Evolutionary conservation across 1,284 basidiomycete species (phyloP), one percentile per base, ranked within the genome.

Genomic region (Rhodotorula sp.): DNA sequence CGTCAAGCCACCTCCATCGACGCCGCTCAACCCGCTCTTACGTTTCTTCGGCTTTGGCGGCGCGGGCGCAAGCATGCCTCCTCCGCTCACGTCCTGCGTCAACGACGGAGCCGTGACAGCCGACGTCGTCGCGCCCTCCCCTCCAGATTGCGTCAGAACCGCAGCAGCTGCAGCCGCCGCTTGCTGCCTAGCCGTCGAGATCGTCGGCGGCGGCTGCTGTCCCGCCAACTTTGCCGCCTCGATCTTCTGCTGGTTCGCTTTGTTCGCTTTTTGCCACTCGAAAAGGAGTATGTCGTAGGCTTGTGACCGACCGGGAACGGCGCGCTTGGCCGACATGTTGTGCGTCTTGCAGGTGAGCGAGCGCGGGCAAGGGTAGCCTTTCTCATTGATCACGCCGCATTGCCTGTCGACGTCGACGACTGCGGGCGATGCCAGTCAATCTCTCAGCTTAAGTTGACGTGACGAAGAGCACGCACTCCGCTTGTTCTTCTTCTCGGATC

Each of bases 311-410:
- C 93, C 93, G 74, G 87, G 85, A 0, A 99, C 94, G 11, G 91
- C 86, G 29, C 96, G 90, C 80, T 99, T 99, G 34, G 93, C 91
- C 44, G 93, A 93, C 90, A 99, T 96, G 2, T 92, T 90, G 79
- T 99, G 95, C 7, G 95, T 94, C 81, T 99, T 99, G 85, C 95
- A 99, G 0, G 95, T 98, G 48, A 99, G 85, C 20, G 92, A 94
- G 52, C 95, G 91, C n/a, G 93, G 92, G 80, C 95, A 99, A 0
- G 92, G 93, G 17, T 93, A 83, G 56, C 86, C 86, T 80, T 97
- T 97, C 82, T 97, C 94, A 82, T 95, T 98, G 80, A 97, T 94
- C 56, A 99, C 95, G 65, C 96, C 95, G 77, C 95, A 99, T 77
- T 98, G 94, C 71, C 87, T 88, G 82, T 97, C 92, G 74, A 90